Evolutionary conservation across 345 rosid genomes (phyloP), one percentile per base, ranked within the genome.

Genomic region (Excoecaria agallocha): DNA sequence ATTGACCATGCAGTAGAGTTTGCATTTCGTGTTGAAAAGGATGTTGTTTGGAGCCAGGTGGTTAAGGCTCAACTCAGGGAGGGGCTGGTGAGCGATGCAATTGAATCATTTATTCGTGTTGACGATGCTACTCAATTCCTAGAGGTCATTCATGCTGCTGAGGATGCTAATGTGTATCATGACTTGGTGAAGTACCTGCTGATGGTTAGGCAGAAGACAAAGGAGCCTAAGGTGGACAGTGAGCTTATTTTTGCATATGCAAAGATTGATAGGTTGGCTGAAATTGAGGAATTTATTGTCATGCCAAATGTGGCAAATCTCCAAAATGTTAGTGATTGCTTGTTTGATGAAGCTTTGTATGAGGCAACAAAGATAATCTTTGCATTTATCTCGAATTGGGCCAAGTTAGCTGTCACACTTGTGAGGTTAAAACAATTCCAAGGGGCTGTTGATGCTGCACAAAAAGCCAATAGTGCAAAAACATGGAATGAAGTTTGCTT

Each of bases 401-500:
- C 94, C 71, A 95, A 95, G 81, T 84, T 95, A 89, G 98, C 99
- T 12, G 83, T 85, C 80, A 93, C 99, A 5, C 92, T 95, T 69
- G 99, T 95, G 76, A 93, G 89, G 86, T 86, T 95, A 81, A 85
- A 88, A 74, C 99, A 95, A 81, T 95, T 93, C 84, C 99, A 95
- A 83, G 90, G 97, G 67, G 99, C 99, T 80, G 99, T 95, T 76
- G 99, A 95, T 74, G 99, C 99, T 52, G 98, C 99, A 76, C 84
- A 98, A 64, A 95, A 95, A 83, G 99, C 99, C 66, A 93, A 93
- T 90, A 93, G 98, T 77, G 96, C 97, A 41, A 95, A 93, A 89
- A 95, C 98, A 59, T 95, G 99, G 99, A 95, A 93, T 84, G 98
- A 91, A 84, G 98, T 85, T 69, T 94, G 98, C 88, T 94, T 94